These are phyloP conservation scores for Coemansia sp. DNA, from an alignment of 192 early-diverging fungal genomes.

Conservation along the genomic window DNA sequence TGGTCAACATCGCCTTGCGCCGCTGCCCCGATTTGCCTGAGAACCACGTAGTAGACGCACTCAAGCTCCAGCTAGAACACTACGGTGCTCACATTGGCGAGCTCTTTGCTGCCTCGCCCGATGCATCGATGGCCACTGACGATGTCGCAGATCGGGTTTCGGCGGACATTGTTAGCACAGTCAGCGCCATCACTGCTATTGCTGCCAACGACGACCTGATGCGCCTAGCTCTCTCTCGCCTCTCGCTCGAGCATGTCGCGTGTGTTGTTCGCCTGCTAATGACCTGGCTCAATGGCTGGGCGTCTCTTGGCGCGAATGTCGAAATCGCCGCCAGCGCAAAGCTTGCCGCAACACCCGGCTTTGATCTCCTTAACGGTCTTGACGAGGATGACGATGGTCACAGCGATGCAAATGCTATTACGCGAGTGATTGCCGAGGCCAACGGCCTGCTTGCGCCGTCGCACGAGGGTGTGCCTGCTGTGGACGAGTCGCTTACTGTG, in stretches of 20 bases:
- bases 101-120: slow-evolving; percentile 26
- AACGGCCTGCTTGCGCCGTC: slow-evolving; percentile 8
- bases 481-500: slow-evolving; percentile 36
- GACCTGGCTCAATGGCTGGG: slow-evolving; percentile 43
- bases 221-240: slow-evolving; percentile 39
- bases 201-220: slow-evolving; percentile 36
- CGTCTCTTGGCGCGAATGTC: slow-evolving; percentile 38
- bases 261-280: slow-evolving; percentile 48
- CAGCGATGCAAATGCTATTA: background rate
- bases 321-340: slow-evolving; percentile 49
- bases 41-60: slow-evolving; percentile 34
- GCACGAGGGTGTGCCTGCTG: slow-evolving; percentile 27
- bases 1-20: slow-evolving; percentile 37
- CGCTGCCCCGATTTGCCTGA: slow-evolving; percentile 55
- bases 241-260: slow-evolving; percentile 36
- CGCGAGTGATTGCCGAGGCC: slow-evolving; percentile 1
- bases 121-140: background rate
- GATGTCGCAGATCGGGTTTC: background rate
- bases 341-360: slow-evolving; percentile 23
- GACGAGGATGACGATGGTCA: slow-evolving; percentile 2
- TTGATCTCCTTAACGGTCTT: background rate
- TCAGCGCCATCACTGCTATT: slow-evolving; percentile 31
- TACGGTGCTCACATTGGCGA: slow-evolving; percentile 22
- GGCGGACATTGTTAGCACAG: slow-evolving; percentile 31
- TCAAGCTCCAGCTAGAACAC: slow-evolving; percentile 46